Conservation (phyloP, 768 basidiomycete genomes). For the Macrolepiota fuliginosa region DNA sequence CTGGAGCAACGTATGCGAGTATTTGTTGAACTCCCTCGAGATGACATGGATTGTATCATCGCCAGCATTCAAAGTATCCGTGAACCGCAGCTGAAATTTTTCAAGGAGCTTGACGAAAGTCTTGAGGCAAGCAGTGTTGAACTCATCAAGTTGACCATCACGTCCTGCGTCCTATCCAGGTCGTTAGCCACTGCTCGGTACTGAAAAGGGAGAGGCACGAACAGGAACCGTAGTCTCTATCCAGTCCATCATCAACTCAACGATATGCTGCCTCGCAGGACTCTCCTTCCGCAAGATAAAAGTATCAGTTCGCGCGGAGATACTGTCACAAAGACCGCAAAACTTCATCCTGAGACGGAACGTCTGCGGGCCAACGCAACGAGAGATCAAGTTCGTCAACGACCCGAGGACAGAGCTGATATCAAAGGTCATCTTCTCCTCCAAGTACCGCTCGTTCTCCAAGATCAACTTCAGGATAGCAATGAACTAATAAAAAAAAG, state of each 20-base stretch:
- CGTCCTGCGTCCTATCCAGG: background rate
- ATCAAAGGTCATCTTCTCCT: conserved; percentile 63
- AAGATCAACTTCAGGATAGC: conserved; percentile 73
- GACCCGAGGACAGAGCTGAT: conserved; percentile 57
- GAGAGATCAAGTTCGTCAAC: conserved; percentile 64
- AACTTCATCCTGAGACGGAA: conserved; percentile 74
- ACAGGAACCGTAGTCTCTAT: conserved; percentile 50
- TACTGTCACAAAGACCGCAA: conserved; percentile 67
- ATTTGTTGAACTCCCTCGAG: conserved; percentile 77
- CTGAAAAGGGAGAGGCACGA: conserved; percentile 21
- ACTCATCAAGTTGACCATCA: conserved; percentile 47
- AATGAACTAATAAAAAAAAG: conserved; percentile 50
- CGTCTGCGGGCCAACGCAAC: conserved; percentile 50
- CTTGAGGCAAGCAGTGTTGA: conserved; percentile 73
- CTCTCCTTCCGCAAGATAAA: conserved; percentile 68
- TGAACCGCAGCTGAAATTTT: conserved; percentile 61
- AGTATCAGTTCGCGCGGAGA: conserved; percentile 60
- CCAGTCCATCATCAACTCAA: conserved; percentile 83
- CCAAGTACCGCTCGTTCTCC: conserved; percentile 63
- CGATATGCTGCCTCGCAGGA: conserved; percentile 61
- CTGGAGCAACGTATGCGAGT: conserved; percentile 63
- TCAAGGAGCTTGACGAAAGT: conserved; percentile 76
- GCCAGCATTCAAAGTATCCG: conserved; percentile 49
- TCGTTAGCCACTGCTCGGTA: background rate
- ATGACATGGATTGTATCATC: conserved; percentile 70